phyloP scores from a whole-genome alignment of 2,329 filamentous ascomycete species.

The Paramyrothecium roridum region DNA sequence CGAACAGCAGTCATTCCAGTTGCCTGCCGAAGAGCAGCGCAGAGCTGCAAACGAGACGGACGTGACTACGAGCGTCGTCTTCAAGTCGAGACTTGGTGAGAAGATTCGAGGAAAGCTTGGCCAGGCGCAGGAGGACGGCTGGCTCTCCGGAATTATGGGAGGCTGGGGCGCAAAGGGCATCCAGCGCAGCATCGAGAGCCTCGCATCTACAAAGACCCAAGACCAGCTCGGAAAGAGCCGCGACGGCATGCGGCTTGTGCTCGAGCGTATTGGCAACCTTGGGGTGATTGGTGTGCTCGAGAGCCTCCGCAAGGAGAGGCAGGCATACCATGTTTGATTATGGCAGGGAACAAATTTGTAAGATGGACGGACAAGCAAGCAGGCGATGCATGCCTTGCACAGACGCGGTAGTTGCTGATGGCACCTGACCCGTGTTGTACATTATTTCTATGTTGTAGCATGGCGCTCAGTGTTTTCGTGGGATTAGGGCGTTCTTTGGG shows the following conservation, averaged over 20 bases:
- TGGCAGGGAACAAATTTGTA: neutral
- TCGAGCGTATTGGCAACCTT: constrained; percentile 64
- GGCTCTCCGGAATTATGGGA: constrained; percentile 50
- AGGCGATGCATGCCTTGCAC: neutral
- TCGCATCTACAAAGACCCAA: constrained; percentile 73
- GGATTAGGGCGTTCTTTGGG: constrained; percentile 8
- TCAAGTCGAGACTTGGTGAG: constrained; percentile 70
- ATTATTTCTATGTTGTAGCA: constrained; percentile 28
- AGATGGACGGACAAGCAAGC: neutral
- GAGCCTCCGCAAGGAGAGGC: constrained; percentile 44
- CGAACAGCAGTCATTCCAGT: constrained; percentile 68
- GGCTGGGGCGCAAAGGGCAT: constrained; percentile 68
- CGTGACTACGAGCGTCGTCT: constrained; percentile 71
- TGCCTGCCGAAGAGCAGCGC: constrained; percentile 24
- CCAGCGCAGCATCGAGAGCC: constrained; percentile 74
- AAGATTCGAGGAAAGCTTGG: constrained; percentile 55
- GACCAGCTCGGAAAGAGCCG: constrained; percentile 77
- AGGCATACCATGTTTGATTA: constrained; percentile 9
- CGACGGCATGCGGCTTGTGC: constrained; percentile 78
- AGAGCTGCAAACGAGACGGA: constrained; percentile 48
- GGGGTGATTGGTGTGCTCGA: constrained; percentile 58
- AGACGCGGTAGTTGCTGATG: neutral
- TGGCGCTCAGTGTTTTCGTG: constrained; percentile 29
- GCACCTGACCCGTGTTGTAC: constrained; percentile 18
- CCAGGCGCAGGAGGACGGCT: constrained; percentile 42